Evolutionary conservation across 2,329 filamentous ascomycete genomes (phyloP), one percentile per base, ranked within the genome.

Genomic region (Xylariaceae sp.): DNA sequence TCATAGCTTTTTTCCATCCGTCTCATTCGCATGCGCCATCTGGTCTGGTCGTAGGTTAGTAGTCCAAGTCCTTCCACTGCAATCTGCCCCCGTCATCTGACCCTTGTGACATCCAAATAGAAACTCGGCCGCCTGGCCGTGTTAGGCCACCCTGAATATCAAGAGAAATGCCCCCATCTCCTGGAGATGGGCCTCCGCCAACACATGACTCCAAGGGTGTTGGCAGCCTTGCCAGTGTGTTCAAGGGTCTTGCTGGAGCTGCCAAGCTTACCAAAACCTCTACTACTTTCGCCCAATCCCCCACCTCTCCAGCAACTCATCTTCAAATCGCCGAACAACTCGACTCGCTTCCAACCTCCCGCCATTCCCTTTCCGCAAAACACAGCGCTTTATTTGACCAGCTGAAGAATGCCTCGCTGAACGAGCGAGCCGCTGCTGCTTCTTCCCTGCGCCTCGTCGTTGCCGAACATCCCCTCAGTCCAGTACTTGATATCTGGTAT

Each of bases 401-500:
- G 48, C 64, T 85, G 37, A 77, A 73, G 60, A 68, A 69, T 52
- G 80, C 75, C 25, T 64, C 69, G 20, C 64, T 75, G 4, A 65
- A 64, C 52, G 79, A 83, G 53, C 72, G 80, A 33, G 69, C 82
- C 19, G 66, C 73, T 20, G 82, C 81, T 7, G 81, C 80, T 36
- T 71, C 73, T 45, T 70, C 74, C n/a, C 65, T 85, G 33, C 75
- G 77, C 34, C 66, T 72, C 55, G 71, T 76, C 46, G 72, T 85
- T 25, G 65, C 73, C 23, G 79, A 83, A 51, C 80, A 79, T 56
- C 77, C 80, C 5, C 65, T 83, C 22, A 76, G 75, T 46, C 74
- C 77, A 5, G 74, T 61, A 11, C 68, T 79, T 39, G 76, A 80
- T 37, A 82, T 86, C 45, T 86, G 83, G 80, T 76, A 80, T 52